Evolutionary conservation across 2,329 filamentous ascomycete genomes (phyloP).

Genomic region (Fusarium setosum): DNA sequence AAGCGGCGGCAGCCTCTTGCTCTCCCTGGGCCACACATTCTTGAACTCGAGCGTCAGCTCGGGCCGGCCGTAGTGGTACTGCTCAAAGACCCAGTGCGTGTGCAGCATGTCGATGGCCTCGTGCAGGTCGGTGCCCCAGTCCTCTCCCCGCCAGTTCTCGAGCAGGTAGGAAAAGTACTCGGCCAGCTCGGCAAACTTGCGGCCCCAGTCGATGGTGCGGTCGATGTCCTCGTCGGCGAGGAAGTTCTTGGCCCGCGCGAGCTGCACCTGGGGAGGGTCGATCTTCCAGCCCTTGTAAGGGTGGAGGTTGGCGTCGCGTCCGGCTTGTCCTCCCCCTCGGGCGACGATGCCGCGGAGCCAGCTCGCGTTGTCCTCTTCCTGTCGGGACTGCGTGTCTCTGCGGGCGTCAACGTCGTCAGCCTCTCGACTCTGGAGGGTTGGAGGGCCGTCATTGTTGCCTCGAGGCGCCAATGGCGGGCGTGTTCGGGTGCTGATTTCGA

Average conservation of each 20-base stretch:
- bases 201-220: slow-evolving; percentile 53
- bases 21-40: slow-evolving; percentile 28
- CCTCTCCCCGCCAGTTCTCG: slow-evolving; percentile 33
- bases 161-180: slow-evolving; percentile 54
- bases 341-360: slow-evolving; percentile 6
- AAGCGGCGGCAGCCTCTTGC: slow-evolving; percentile 44
- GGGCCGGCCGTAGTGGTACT: slow-evolving; percentile 47
- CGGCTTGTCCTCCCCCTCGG: neutral
- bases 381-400: neutral
- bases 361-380: neutral
- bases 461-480: neutral
- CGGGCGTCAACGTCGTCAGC: neutral
- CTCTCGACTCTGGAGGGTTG: neutral
- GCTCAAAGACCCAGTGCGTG: slow-evolving; percentile 49
- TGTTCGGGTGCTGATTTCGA: slow-evolving; percentile 23
- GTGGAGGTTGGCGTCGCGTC: slow-evolving; percentile 16
- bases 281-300: slow-evolving; percentile 50
- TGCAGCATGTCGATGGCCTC: slow-evolving; percentile 49
- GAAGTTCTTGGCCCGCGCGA: slow-evolving; percentile 54
- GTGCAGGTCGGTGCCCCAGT: slow-evolving; percentile 45
- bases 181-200: slow-evolving; percentile 49
- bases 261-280: slow-evolving; percentile 47
- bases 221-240: slow-evolving; percentile 61
- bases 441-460: neutral
- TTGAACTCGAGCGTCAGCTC: slow-evolving; percentile 43